These are phyloP conservation scores for Colletotrichum spinosum DNA, from an alignment of 2,329 filamentous ascomycete species.

Conservation along the genomic window DNA sequence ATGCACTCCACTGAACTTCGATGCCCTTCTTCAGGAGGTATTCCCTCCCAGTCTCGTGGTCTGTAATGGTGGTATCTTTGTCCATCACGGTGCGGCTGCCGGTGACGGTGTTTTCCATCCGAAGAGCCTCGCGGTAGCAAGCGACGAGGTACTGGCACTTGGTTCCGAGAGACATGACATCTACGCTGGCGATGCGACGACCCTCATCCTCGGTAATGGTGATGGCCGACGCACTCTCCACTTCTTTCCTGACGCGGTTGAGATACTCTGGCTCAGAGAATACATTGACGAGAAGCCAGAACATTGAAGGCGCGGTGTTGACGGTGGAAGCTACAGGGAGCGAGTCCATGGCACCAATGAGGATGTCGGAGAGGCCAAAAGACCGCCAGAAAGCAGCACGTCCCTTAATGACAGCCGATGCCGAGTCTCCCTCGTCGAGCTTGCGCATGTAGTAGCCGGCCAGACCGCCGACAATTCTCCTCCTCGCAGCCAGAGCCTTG, in stretches of 20 bases:
- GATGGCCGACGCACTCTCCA: conserved; percentile 38
- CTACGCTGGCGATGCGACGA: conserved; percentile 43
- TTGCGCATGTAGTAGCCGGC: conserved; percentile 44
- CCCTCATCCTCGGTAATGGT: conserved; percentile 20
- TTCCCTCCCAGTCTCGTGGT: conserved; percentile 39
- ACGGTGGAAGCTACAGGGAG: conserved; percentile 45
- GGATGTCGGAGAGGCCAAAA: conserved; percentile 43
- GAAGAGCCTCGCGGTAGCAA: conserved; percentile 57
- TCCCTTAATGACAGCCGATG: conserved; percentile 44
- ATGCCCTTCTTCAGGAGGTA: conserved; percentile 44
- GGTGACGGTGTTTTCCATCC: conserved; percentile 50
- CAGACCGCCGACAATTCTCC: conserved; percentile 42
- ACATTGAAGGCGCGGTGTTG: conserved; percentile 52
- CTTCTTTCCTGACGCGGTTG: conserved; percentile 46
- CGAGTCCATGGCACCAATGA: conserved; percentile 46
- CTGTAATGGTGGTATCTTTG: conserved; percentile 50
- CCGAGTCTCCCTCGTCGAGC: conserved; percentile 42
- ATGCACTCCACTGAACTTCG: conserved; percentile 43
- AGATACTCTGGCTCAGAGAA: conserved; percentile 43
- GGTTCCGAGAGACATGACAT: conserved; percentile 49
- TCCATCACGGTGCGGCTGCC: conserved; percentile 53
- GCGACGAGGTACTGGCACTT: conserved; percentile 55
- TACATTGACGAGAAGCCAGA: conserved; percentile 50
- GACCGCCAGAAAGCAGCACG: conserved; percentile 45
- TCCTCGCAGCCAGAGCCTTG: conserved; percentile 41